Percentiles rank a stretch among this genome's conserved stretches.
Evolutionary conservation across 192 early-diverging fungal genomes (phyloP).

Genomic region (Tieghemiomyces parasiticus): DNA sequence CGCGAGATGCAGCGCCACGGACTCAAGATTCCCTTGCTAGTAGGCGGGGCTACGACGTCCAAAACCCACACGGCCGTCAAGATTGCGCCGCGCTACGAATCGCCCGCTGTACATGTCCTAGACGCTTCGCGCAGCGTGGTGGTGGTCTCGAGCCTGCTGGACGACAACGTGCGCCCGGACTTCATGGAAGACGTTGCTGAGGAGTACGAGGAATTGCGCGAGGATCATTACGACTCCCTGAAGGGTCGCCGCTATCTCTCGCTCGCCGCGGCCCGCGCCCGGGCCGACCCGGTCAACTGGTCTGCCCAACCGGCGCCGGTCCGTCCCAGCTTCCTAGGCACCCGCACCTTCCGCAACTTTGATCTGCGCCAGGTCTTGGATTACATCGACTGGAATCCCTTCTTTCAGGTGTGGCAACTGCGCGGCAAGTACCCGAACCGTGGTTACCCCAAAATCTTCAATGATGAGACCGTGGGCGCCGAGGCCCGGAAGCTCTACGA

Average conservation of each 20-base stretch:
- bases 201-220: constrained; percentile 88
- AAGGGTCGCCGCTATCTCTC: constrained; percentile 70
- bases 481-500: constrained; percentile 84
- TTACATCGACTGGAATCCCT: constrained; percentile 98
- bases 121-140: constrained; percentile 88
- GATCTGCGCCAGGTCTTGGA: constrained; percentile 57
- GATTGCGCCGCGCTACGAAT: constrained; percentile 75
- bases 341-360: constrained; percentile 57
- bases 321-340: constrained; percentile 73
- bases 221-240: constrained; percentile 84
- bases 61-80: constrained; percentile 97
- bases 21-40: constrained; percentile 76
- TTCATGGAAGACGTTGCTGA: constrained; percentile 79
- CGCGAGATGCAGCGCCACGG: constrained; percentile 82
- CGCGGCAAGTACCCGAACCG: constrained; percentile 93
- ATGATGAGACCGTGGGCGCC: constrained; percentile 80
- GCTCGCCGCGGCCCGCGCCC: constrained; percentile 50
- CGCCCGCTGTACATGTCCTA: constrained; percentile 70
- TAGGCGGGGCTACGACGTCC: constrained; percentile 91
- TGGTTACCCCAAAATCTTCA: constrained; percentile 94
- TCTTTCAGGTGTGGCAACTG: constrained; percentile 97
- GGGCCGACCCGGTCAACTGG: constrained; percentile 58
- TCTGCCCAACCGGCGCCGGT: constrained; percentile 38
- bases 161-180: constrained; percentile 61
- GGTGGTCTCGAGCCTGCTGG: constrained; percentile 76